Percentiles rank a stretch among this genome's conserved stretches.
These are phyloP conservation scores for Scortechinia acanthostroma DNA, from an alignment of 2,329 filamentous ascomycete genomes.

Conservation along the genomic window DNA sequence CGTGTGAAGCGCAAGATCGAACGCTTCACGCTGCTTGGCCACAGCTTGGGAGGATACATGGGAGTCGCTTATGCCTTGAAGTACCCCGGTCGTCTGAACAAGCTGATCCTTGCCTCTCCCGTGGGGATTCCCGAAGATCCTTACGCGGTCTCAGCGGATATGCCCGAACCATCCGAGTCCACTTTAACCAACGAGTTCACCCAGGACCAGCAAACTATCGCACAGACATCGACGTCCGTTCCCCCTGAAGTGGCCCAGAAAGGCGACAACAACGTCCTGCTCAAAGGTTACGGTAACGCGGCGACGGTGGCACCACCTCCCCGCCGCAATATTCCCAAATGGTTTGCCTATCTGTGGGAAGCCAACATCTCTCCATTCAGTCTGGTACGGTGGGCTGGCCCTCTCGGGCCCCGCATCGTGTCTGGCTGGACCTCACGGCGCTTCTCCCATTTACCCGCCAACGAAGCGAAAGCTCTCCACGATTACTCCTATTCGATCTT, in stretches of 20 bases:
- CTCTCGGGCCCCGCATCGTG: constrained; percentile 82
- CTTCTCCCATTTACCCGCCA: constrained; percentile 77
- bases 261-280: constrained; percentile 19
- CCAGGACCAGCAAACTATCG: constrained; percentile 54
- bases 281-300: constrained; percentile 17
- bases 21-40: constrained; percentile 84
- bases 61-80: constrained; percentile 92
- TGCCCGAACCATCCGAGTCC: constrained; percentile 72
- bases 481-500: constrained; percentile 93
- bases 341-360: constrained; percentile 92
- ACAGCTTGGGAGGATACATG: constrained; percentile 90
- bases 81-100: constrained; percentile 89
- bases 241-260: constrained; percentile 20
- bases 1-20: constrained; percentile 81
- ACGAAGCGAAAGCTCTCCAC: constrained; percentile 79
- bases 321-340: constrained; percentile 65
- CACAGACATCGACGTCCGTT: constrained; percentile 24
- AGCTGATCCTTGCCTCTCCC: constrained; percentile 88
- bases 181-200: constrained; percentile 72
- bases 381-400: constrained; percentile 79
- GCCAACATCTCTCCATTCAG: constrained; percentile 94
- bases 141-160: constrained; percentile 72
- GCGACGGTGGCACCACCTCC: constrained; percentile 28
- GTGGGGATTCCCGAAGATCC: constrained; percentile 93
- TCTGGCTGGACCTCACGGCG: constrained; percentile 91